Conservation (phyloP, 176 grass and related monocot genomes). For the Oryza nivara region DNA sequence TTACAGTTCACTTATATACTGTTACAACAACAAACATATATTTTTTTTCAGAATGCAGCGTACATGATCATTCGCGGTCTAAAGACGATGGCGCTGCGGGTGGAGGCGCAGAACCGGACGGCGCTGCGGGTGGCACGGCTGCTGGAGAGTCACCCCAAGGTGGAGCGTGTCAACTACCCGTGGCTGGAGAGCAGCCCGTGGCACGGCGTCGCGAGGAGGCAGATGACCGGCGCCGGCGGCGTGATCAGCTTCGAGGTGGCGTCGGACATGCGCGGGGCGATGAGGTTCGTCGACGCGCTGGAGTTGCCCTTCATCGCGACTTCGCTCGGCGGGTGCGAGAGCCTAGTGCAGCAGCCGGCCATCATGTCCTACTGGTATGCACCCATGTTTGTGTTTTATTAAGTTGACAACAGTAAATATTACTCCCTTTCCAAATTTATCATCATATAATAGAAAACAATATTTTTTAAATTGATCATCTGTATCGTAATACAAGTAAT, state of each 20-base stretch:
- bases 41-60: conserved; percentile 43
- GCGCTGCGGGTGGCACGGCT: conserved; percentile 54
- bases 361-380: too few relatives aligned
- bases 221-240: too few relatives aligned
- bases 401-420: too few relatives aligned
- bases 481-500: too few relatives aligned
- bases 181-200: conserved; percentile 26
- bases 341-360: too few relatives aligned
- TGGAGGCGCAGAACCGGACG: conserved; percentile 54
- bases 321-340: conserved; percentile 60
- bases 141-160: conserved; percentile 58
- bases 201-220: too few relatives aligned
- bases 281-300: conserved; percentile 50
- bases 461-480: too few relatives aligned
- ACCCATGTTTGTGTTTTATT: too few relatives aligned
- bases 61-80: conserved; percentile 65
- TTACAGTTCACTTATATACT: too few relatives aligned
- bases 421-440: too few relatives aligned
- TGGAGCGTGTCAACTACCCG: conserved; percentile 50
- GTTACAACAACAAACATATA: too few relatives aligned
- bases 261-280: conserved; percentile 25
- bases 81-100: conserved; percentile 59
- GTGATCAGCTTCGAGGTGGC: neutral
- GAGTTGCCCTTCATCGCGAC: conserved; percentile 54
- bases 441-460: too few relatives aligned